These are phyloP conservation scores for Yarrowia sp. DNA, from an alignment of 805 yeast species.

Conservation along the genomic window DNA sequence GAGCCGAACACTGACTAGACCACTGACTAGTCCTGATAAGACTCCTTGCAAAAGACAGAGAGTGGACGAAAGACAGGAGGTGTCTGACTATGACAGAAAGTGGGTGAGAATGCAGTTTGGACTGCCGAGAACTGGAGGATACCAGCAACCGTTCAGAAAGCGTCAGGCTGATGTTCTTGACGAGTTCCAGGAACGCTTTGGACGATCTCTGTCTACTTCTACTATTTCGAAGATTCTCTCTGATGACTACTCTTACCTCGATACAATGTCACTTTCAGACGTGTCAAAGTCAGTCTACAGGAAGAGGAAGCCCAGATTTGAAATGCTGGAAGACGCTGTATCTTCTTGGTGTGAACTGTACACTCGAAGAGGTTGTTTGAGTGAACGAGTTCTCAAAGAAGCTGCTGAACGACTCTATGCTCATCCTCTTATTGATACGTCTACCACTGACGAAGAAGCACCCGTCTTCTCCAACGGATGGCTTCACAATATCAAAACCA, in stretches of 20 bases:
- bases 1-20: background rate
- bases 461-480: slow-evolving; percentile 15
- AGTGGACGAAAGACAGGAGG: slow-evolving; percentile 1
- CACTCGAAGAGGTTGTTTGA: slow-evolving; percentile 12
- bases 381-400: slow-evolving; percentile 14
- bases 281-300: slow-evolving; percentile 4
- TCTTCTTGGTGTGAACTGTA: slow-evolving; percentile 20
- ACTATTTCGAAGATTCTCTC: slow-evolving; percentile 12
- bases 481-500: slow-evolving; percentile 7
- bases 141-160: slow-evolving; percentile 5
- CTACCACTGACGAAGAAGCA: background rate
- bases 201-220: background rate
- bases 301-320: background rate
- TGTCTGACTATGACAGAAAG: slow-evolving; percentile 13
- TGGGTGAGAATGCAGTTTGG: slow-evolving; percentile 20
- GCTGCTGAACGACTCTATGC: slow-evolving; percentile 2
- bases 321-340: background rate
- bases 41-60: background rate
- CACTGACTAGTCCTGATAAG: background rate
- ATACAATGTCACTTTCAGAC: background rate
- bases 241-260: slow-evolving; percentile 14
- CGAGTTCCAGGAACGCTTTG: slow-evolving; percentile 7
- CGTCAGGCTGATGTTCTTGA: background rate
- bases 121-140: slow-evolving; percentile 1
- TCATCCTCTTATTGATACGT: slow-evolving; percentile 1